Evolutionary conservation across 345 rosid genomes (phyloP).

Genomic region (Brassica nigra): DNA sequence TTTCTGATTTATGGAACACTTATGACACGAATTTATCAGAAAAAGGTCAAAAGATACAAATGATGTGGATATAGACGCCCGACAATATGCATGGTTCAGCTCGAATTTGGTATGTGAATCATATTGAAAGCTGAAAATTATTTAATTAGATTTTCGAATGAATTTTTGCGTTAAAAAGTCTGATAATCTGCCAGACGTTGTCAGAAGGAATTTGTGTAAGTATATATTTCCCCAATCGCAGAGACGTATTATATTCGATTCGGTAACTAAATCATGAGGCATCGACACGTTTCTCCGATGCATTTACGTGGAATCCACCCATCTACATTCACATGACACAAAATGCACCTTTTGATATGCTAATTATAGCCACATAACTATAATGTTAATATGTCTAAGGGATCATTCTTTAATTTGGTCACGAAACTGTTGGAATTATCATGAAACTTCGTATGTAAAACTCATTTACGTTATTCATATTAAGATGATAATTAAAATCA

Average conservation of each 20-base stretch:
- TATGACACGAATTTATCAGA: neutral
- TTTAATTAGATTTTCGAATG: conserved; percentile 22
- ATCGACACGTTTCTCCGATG: conserved; percentile 28
- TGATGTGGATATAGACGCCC: conserved; percentile 25
- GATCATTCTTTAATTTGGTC: neutral
- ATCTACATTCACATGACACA: conserved; percentile 17
- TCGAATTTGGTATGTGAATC: conserved; percentile 34
- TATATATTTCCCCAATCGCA: conserved; percentile 30
- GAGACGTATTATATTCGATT: conserved; percentile 37
- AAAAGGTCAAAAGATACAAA: neutral
- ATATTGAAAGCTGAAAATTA: conserved; percentile 17
- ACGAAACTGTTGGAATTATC: neutral
- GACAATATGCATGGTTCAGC: conserved; percentile 31
- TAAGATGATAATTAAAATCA: neutral
- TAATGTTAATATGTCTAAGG: neutral
- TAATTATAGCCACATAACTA: conserved; percentile 10
- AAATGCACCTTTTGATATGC: conserved; percentile 24
- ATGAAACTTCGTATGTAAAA: neutral
- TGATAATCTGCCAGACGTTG: conserved; percentile 26
- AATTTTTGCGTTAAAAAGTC: conserved; percentile 11
- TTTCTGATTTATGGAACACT: no score
- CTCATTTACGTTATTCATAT: neutral
- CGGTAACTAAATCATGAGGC: conserved; percentile 8
- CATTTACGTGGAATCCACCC: conserved; percentile 33
- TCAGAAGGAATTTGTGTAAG: conserved; percentile 33